Evolutionary conservation across 768 basidiomycete species (phyloP).

Genomic region (Mycena latifolia): DNA sequence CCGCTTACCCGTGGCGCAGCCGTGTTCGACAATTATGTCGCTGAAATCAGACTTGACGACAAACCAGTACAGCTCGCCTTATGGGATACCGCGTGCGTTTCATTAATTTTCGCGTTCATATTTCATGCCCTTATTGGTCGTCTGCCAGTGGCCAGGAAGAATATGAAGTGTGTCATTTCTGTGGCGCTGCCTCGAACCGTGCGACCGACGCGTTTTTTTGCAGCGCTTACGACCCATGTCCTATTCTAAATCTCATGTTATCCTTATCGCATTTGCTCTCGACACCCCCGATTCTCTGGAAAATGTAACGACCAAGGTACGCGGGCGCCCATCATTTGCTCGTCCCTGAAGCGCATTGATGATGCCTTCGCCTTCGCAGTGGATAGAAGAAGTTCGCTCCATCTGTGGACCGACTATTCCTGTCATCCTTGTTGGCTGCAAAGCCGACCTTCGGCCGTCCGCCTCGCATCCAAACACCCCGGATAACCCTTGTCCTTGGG

Average conservation of each 20-base stretch:
- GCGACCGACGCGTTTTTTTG: slow-evolving; percentile 25
- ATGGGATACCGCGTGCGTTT: slow-evolving; percentile 98
- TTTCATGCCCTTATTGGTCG: slow-evolving; percentile 20
- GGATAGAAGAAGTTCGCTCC: slow-evolving; percentile 98
- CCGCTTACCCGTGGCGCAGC: slow-evolving; percentile 60
- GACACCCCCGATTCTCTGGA: slow-evolving; percentile 98
- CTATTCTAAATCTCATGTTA: slow-evolving; percentile 98
- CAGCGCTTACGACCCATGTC: slow-evolving; percentile 96
- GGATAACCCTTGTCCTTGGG: slow-evolving; percentile 64
- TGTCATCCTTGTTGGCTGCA: slow-evolving; percentile 96
- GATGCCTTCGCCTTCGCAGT: slow-evolving; percentile 60
- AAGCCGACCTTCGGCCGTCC: slow-evolving; percentile 88
- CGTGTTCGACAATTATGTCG: slow-evolving; percentile 98
- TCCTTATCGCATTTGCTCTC: slow-evolving; percentile 96
- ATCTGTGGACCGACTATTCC: slow-evolving; percentile 95
- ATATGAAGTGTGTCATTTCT: slow-evolving; percentile 78
- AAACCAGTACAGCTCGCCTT: slow-evolving; percentile 97
- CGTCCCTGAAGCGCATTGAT: slow-evolving; percentile 19
- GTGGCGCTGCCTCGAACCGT: slow-evolving; percentile 25
- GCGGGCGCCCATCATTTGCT: background rate
- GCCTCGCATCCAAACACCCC: slow-evolving; percentile 58
- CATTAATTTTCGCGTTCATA: slow-evolving; percentile 17
- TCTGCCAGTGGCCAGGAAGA: slow-evolving; percentile 92
- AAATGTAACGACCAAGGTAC: slow-evolving; percentile 93
- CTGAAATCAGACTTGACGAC: slow-evolving; percentile 97